These are phyloP conservation scores for Amniculicola lignicola DNA, from an alignment of 495 filamentous ascomycete species.

Conservation along the genomic window DNA sequence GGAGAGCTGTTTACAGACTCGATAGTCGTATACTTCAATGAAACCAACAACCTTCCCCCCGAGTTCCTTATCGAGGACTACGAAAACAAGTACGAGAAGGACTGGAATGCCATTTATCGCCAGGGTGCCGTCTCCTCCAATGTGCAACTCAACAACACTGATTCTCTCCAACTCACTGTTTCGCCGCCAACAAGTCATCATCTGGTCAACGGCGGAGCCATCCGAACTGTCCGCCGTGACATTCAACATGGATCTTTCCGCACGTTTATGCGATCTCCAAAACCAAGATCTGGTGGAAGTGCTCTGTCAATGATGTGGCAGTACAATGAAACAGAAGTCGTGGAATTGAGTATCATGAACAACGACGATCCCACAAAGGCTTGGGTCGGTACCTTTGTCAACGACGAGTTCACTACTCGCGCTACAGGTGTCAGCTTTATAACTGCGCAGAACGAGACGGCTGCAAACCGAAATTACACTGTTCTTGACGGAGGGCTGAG, in stretches of 20 bases:
- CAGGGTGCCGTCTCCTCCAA: constrained; percentile 39
- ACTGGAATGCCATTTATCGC: constrained; percentile 42
- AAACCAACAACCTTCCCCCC: constrained; percentile 36
- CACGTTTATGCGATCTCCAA: constrained; percentile 35
- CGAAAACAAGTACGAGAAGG: constrained; percentile 42
- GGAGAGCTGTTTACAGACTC: constrained; percentile 43
- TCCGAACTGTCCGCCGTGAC: constrained; percentile 40
- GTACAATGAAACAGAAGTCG: constrained; percentile 41
- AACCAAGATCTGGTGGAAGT: constrained; percentile 32
- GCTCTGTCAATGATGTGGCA: constrained; percentile 42
- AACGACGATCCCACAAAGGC: constrained; percentile 35
- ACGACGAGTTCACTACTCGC: constrained; percentile 36
- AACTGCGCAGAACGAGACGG: constrained; percentile 21
- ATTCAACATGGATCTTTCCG: constrained; percentile 46
- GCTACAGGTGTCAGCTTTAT: constrained; percentile 38
- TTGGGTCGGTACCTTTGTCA: constrained; percentile 41
- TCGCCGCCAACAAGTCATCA: constrained; percentile 33
- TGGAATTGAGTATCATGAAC: constrained; percentile 43
- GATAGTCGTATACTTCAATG: constrained; percentile 47
- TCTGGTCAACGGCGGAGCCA: constrained; percentile 38
- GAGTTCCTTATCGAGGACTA: constrained; percentile 37
- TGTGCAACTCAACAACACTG: constrained; percentile 33
- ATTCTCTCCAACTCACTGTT: constrained; percentile 33
- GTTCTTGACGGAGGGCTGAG: constrained; percentile 2
- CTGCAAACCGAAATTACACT: constrained; percentile 24